Conservation (phyloP, 345 rosid genomes). For the Eucalyptus tenuipes region DNA sequence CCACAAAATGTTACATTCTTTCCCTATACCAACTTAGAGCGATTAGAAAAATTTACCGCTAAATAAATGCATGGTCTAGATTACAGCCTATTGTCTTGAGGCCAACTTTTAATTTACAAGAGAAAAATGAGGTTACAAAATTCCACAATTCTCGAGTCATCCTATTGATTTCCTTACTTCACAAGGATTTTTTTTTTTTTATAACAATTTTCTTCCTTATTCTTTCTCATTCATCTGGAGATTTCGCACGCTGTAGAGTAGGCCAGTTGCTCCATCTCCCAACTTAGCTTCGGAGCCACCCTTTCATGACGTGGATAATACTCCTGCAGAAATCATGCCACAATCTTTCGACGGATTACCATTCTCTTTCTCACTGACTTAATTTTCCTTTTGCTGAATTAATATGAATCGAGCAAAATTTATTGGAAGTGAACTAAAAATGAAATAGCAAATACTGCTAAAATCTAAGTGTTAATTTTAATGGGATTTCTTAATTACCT, state of each 20-base stretch:
- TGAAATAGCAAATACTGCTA: neutral
- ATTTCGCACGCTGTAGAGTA: conserved; percentile 3
- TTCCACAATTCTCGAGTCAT: neutral
- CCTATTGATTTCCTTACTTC: neutral
- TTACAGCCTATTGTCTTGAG: neutral
- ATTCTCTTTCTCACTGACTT: neutral
- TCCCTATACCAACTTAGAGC: neutral
- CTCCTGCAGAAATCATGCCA: conserved; percentile 21
- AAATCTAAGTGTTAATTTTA: neutral
- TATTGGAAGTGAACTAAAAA: neutral
- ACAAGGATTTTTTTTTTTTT: neutral
- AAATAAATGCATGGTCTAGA: neutral
- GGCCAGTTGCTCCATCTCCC: conserved; percentile 59
- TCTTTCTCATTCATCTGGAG: conserved; percentile 34
- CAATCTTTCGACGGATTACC: neutral
- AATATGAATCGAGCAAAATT: neutral
- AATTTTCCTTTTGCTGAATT: neutral
- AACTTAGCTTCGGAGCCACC: conserved; percentile 61
- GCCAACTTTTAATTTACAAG: neutral
- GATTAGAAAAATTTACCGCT: neutral
- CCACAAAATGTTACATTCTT: neutral
- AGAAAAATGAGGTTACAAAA: conserved; percentile 8
- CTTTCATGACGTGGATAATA: conserved; percentile 64
- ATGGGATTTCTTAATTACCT: neutral
- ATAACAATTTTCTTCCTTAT: neutral